These are phyloP conservation scores for Lepiota venenata DNA, from an alignment of 768 basidiomycete genomes.

Conservation along the genomic window DNA sequence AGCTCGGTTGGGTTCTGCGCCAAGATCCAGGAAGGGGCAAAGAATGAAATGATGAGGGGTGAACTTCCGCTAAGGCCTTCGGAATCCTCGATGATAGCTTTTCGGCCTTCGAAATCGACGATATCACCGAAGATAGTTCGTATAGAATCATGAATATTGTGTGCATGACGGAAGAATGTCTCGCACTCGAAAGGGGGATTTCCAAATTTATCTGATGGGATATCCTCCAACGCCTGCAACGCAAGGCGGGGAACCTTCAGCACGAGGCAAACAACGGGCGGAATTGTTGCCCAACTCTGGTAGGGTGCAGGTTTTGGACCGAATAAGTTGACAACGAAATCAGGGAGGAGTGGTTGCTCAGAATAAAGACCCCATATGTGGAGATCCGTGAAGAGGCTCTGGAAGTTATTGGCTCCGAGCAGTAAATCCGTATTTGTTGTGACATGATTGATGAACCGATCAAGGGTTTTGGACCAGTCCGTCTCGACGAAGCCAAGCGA, in stretches of 20 bases:
- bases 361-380: conserved; percentile 37
- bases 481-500: conserved; percentile 21
- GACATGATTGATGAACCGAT: conserved; percentile 24
- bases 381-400: conserved; percentile 45
- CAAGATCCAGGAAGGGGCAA: conserved; percentile 29
- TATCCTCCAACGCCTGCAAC: conserved; percentile 23
- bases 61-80: conserved; percentile 30
- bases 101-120: background rate
- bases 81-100: conserved; percentile 27
- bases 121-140: conserved; percentile 31
- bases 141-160: conserved; percentile 32
- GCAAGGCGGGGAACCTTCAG: conserved; percentile 29
- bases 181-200: conserved; percentile 36
- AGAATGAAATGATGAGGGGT: conserved; percentile 32
- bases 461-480: conserved; percentile 43
- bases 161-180: conserved; percentile 10
- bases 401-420: conserved; percentile 29
- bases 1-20: conserved; percentile 16
- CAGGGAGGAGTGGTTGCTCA: conserved; percentile 6
- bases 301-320: conserved; percentile 16
- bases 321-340: conserved; percentile 12
- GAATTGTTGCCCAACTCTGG: conserved; percentile 15
- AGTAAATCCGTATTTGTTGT: conserved; percentile 19
- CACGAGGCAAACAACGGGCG: conserved; percentile 31
- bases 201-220: conserved; percentile 18